Base-by-base conservation (phyloP, 768 basidiomycete genomes). In the Suillus subaureus region DNA sequence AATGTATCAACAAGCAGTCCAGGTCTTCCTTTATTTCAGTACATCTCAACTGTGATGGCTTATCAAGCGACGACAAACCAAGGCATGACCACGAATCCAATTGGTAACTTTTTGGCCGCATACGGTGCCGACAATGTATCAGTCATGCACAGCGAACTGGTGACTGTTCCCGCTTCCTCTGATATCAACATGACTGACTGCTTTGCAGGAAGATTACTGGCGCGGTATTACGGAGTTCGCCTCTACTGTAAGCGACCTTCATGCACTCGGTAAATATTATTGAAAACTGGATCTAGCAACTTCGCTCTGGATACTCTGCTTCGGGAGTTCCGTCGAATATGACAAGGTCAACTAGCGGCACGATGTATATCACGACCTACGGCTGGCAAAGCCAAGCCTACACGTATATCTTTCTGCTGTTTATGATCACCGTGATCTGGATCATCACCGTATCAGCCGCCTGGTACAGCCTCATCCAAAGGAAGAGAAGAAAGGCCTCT, bases 121-220 rank as follows among this genome's bases (percentile, higher is more conserved):
- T 58, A 52, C 13, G 55, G 47, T 23, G 39, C 23, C 35, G 61
- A 6, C 9, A 37, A 63, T 40, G 35, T 49, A 35, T 18, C 62
- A 28, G 31, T 26, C 12, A 57, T 63, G 28, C n/a, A 62, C 11
- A 58, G 52, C 6, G 51, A 62, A 28, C 18, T 62, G 54, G 61
- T 35, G 15, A 40, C 6, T 28, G 3, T 61, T 28, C 7, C 9
- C 2, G 16, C 37, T 23, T 61, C 31, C 18, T 37, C 16, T 63
- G 16, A 3, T 6, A 12, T 28, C 31, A 31, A 12, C 31, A 28
- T 40, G 16, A 31, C 61, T 49, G 31, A 62, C 23, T 49, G 8
- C 13, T 55, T 55, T 35, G 21, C 54, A 64, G 64, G 64, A 62
- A 23, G 61, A 65, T 12, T 65, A 65, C 52, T 65, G 64, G 64